A percentile compares a stretch with the other conserved stretches of the same genome.
These are phyloP conservation scores for Brassica juncea DNA, from an alignment of 345 rosid species.

Conservation along the genomic window DNA sequence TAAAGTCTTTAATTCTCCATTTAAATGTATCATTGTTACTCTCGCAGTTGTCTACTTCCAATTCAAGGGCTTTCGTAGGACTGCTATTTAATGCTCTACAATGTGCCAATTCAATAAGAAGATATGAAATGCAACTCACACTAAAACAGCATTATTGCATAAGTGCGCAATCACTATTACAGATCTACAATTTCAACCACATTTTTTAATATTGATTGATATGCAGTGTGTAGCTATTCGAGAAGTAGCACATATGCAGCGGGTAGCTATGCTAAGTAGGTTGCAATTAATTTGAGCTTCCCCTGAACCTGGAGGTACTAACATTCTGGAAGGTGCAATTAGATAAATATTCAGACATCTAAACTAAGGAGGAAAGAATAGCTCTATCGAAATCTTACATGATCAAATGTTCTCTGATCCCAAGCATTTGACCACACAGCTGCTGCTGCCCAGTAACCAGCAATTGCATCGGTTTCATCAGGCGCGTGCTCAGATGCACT, in stretches of 20 bases:
- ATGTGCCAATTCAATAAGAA: constrained; percentile 8
- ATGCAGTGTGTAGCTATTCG: not conserved
- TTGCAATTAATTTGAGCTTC: constrained; percentile 25
- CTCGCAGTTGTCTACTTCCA: not conserved
- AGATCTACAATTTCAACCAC: constrained; percentile 10
- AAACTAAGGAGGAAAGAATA: not conserved
- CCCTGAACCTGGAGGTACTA: constrained; percentile 8
- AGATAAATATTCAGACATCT: constrained; percentile 11
- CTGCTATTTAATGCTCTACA: constrained; percentile 18
- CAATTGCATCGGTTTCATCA: constrained; percentile 60
- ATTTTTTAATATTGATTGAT: constrained; percentile 1
- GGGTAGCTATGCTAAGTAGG: not conserved
- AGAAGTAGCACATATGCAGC: not conserved
- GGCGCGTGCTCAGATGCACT: constrained; percentile 47
- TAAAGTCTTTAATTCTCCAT: constrained; percentile 15
- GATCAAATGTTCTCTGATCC: constrained; percentile 93
- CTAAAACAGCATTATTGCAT: constrained; percentile 2
- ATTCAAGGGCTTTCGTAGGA: constrained; percentile 3
- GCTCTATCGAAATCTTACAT: constrained; percentile 54
- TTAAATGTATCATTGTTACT: constrained; percentile 17
- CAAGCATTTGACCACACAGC: constrained; percentile 88
- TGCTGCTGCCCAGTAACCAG: constrained; percentile 97
- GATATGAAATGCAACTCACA: constrained; percentile 23
- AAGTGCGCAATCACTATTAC: constrained; percentile 11
- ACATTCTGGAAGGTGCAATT: constrained; percentile 26